phyloP scores from a whole-genome alignment of 2,329 filamentous ascomycete species.

The Phaeosphaeria sp. region DNA sequence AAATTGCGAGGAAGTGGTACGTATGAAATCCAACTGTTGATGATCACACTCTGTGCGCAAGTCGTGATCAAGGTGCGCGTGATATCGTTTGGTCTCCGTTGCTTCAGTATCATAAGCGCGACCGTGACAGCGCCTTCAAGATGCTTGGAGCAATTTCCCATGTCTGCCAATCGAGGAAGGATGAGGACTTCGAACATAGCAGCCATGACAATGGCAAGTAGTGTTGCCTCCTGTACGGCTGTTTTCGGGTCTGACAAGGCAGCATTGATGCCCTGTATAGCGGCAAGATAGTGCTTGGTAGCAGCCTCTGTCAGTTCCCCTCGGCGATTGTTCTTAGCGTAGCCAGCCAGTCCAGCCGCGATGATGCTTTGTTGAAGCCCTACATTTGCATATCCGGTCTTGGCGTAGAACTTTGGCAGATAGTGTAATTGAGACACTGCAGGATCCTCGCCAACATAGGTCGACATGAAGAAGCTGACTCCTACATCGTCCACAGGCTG shows the following conservation, averaged over 20 bases:
- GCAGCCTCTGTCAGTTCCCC: constrained; percentile 23
- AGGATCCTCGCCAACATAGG: constrained; percentile 32
- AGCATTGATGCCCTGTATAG: constrained; percentile 30
- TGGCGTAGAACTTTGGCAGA: constrained; percentile 28
- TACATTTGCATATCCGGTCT: constrained; percentile 16
- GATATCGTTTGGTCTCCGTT: constrained; percentile 15
- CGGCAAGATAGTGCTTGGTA: constrained; percentile 26
- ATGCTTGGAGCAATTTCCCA: constrained; percentile 34
- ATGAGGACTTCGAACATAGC: constrained; percentile 38
- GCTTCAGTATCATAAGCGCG: constrained; percentile 28
- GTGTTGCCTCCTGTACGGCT: constrained; percentile 24
- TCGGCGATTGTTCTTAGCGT: constrained; percentile 21
- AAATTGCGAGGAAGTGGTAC: constrained; percentile 25
- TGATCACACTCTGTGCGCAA: constrained; percentile 28
- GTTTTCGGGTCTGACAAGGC: constrained; percentile 19
- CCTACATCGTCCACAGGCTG: constrained; percentile 34
- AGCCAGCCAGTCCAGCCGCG: constrained; percentile 35
- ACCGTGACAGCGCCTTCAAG: constrained; percentile 35
- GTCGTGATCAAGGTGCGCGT: constrained; percentile 21
- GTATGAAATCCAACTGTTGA: constrained; percentile 37
- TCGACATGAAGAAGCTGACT: constrained; percentile 38
- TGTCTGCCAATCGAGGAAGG: constrained; percentile 17
- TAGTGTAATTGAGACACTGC: constrained; percentile 31
- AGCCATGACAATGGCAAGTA: constrained; percentile 33
- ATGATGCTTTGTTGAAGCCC: constrained; percentile 26